These are phyloP conservation scores for Jatropha multifida DNA, from an alignment of 441 rosid genomes.

Conservation along the genomic window DNA sequence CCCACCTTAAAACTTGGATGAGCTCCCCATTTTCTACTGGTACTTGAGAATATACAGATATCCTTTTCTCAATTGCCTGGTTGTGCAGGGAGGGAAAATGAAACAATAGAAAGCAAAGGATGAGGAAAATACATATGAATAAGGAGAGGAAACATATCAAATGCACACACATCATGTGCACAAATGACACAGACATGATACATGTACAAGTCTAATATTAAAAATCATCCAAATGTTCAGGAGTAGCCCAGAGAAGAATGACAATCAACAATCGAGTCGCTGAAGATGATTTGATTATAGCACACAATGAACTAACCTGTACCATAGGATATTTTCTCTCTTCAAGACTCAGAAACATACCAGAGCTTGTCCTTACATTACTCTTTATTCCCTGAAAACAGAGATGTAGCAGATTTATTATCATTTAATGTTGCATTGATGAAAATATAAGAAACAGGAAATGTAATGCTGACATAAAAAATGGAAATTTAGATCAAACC, in stretches of 20 bases:
- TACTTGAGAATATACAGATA: conserved; percentile 90
- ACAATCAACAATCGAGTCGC: conserved; percentile 11
- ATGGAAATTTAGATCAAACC: neutral
- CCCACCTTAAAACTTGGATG: conserved; percentile 88
- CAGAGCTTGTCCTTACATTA: conserved; percentile 93
- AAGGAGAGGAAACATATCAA: conserved; percentile 8
- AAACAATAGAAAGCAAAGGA: conserved; percentile 6
- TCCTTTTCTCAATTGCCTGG: conserved; percentile 90
- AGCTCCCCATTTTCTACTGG: conserved; percentile 94
- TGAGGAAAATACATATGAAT: neutral
- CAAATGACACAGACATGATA: neutral
- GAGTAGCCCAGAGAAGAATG: conserved; percentile 13
- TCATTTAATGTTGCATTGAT: conserved; percentile 7
- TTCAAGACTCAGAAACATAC: conserved; percentile 72
- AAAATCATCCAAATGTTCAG: conserved; percentile 4
- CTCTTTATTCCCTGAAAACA: conserved; percentile 78
- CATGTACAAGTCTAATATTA: neutral
- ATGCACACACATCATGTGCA: neutral
- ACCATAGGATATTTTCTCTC: conserved; percentile 77
- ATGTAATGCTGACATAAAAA: neutral
- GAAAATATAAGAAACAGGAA: neutral
- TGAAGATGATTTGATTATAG: conserved; percentile 7
- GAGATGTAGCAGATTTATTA: conserved; percentile 3
- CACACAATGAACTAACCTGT: conserved; percentile 49
- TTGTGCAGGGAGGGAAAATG: conserved; percentile 18